Evolutionary conservation across 331 rosid genomes (phyloP).

Genomic region (Quercus phellos): DNA sequence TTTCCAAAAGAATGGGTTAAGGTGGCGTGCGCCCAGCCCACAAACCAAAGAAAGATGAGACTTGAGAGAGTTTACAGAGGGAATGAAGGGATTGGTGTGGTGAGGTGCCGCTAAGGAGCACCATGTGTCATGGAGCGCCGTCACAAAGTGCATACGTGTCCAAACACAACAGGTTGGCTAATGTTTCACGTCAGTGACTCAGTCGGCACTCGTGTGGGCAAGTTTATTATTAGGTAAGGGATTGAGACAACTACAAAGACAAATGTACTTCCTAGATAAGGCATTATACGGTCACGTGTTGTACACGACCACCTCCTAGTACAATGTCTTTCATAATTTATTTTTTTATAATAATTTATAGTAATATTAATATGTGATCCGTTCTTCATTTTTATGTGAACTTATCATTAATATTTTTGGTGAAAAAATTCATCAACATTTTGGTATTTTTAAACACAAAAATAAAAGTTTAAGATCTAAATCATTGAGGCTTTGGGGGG

Average conservation of each 20-base stretch:
- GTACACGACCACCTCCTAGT: too few species aligned
- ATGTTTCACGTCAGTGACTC: background rate
- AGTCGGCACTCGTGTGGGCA: background rate
- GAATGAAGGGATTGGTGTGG: background rate
- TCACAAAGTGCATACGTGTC: background rate
- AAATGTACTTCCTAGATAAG: too few species aligned
- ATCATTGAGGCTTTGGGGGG: too few species aligned
- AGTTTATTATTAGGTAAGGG: background rate
- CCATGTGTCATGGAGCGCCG: background rate
- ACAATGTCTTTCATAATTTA: too few species aligned
- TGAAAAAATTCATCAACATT: too few species aligned
- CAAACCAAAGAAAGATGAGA: background rate
- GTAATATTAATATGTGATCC: too few species aligned
- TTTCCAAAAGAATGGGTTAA: background rate
- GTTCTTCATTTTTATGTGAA: fast-evolving
- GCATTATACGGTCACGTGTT: too few species aligned
- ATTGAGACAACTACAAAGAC: background rate
- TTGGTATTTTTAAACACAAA: too few species aligned
- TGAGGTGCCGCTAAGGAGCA: background rate
- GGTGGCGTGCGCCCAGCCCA: background rate
- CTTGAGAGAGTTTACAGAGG: background rate
- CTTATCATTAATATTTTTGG: too few species aligned
- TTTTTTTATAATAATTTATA: too few species aligned
- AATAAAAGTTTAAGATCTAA: too few species aligned
- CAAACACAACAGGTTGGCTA: background rate